Percentiles rank a stretch among this genome's conserved stretches.
Conservation (phyloP, 2,329 filamentous ascomycete genomes). For the Arthrocladium fulminans region DNA sequence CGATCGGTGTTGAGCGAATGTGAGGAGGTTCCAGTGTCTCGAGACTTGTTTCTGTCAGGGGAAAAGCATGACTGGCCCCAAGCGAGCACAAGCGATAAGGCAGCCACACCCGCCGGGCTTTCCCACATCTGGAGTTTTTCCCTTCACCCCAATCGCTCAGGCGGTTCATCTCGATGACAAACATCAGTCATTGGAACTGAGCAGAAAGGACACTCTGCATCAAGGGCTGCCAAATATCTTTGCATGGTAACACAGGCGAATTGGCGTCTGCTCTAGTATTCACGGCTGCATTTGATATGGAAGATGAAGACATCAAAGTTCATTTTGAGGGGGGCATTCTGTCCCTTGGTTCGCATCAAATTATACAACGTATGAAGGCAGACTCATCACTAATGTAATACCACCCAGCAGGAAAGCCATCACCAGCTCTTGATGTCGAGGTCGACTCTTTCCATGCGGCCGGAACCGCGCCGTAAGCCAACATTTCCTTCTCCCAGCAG, state of each 20-base stretch:
- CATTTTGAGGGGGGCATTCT: no score
- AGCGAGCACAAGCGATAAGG: neutral
- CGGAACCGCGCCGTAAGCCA: slow-evolving; percentile 28
- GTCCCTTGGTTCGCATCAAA: no score
- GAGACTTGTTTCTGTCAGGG: neutral
- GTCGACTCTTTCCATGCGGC: slow-evolving; percentile 1
- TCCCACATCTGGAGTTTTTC: neutral
- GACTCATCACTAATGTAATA: no score
- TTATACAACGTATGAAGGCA: no score
- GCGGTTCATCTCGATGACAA: neutral
- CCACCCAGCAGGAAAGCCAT: neutral
- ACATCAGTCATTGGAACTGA: neutral
- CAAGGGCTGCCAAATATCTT: neutral
- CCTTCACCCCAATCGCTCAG: neutral
- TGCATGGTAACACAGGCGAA: neutral
- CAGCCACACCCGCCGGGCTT: neutral
- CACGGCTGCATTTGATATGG: no score
- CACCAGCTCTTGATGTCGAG: slow-evolving; percentile 9
- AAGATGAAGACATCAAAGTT: neutral
- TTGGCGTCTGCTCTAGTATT: neutral
- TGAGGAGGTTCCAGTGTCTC: neutral
- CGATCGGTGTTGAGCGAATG: neutral
- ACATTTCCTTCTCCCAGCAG: slow-evolving; percentile 37
- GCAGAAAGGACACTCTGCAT: neutral
- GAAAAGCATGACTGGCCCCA: neutral